Conservation (phyloP, 139 green algal species). For the Tetraselmis chui region DNA sequence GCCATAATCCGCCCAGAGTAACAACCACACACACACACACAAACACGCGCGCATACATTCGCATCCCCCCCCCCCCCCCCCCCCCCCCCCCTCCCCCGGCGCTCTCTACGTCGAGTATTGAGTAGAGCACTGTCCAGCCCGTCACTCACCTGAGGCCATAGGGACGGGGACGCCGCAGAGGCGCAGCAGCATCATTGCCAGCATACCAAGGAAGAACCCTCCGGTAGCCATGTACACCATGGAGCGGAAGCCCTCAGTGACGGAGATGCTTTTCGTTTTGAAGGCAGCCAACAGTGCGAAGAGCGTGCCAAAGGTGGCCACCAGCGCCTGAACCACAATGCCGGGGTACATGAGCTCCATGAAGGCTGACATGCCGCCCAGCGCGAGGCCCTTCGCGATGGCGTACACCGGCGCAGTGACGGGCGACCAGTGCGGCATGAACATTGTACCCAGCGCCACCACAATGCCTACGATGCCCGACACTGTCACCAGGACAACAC, state of each 20-base stretch:
- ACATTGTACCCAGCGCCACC: constrained; percentile 37
- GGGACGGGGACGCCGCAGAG: constrained; percentile 34
- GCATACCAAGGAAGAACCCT: constrained; percentile 21
- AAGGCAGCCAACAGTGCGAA: constrained; percentile 32
- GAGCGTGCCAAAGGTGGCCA: constrained; percentile 43
- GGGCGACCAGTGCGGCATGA: constrained; percentile 40
- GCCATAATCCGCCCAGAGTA: too few species aligned
- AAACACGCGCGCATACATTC: too few species aligned
- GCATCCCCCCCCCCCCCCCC: too few species aligned
- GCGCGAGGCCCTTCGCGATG: constrained; percentile 32
- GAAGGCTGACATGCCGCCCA: constrained; percentile 27
- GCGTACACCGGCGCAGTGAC: constrained; percentile 32
- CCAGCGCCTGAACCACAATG: constrained; percentile 40
- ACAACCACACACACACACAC: too few species aligned
- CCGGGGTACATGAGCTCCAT: constrained; percentile 34
- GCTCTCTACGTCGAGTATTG: too few species aligned
- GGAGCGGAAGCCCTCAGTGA: constrained; percentile 25
- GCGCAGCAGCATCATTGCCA: constrained; percentile 24
- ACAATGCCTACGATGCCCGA: constrained; percentile 34
- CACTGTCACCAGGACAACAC: too few species aligned
- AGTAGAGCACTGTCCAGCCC: too few species aligned
- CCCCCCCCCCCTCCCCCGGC: too few species aligned
- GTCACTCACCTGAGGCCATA: neutral
- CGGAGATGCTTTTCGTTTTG: constrained; percentile 19
- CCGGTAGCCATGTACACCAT: constrained; percentile 36